Percentiles rank a stretch among this genome's conserved stretches.
These are phyloP conservation scores for Nephromyces sp. DNA, from an alignment of 169 alveolate species.

Conservation along the genomic window DNA sequence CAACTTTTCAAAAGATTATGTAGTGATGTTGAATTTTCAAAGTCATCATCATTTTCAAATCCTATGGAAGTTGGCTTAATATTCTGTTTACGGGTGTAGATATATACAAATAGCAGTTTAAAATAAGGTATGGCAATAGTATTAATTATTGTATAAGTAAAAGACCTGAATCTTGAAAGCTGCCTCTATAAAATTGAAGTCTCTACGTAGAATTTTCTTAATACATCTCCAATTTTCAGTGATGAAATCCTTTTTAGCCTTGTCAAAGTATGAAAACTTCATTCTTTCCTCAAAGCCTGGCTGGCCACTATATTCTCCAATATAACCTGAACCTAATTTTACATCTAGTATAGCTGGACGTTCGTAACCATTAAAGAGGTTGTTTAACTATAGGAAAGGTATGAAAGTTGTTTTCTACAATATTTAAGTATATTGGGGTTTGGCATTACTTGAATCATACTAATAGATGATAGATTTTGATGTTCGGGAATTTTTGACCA, in stretches of 20 bases:
- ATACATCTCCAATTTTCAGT: neutral
- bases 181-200: neutral
- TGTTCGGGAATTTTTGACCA: too few species aligned
- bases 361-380: slow-evolving; percentile 1
- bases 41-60: neutral
- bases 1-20: neutral
- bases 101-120: too few species aligned
- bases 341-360: slow-evolving; percentile 8
- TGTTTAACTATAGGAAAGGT: too few species aligned
- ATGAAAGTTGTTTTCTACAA: too few species aligned
- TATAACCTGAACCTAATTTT: neutral
- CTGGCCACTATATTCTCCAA: neutral
- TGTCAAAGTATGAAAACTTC: neutral
- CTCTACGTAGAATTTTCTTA: neutral
- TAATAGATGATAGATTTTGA: too few species aligned
- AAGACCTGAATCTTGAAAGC: neutral
- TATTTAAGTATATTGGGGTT: too few species aligned
- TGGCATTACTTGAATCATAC: too few species aligned
- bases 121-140: too few species aligned
- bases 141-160: too few species aligned
- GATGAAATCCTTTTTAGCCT: neutral
- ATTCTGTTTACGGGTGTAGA: neutral
- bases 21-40: neutral
- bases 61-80: neutral
- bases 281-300: neutral